Conservation (phyloP, 202 grass and related monocot species). For the Carex arenaria region DNA sequence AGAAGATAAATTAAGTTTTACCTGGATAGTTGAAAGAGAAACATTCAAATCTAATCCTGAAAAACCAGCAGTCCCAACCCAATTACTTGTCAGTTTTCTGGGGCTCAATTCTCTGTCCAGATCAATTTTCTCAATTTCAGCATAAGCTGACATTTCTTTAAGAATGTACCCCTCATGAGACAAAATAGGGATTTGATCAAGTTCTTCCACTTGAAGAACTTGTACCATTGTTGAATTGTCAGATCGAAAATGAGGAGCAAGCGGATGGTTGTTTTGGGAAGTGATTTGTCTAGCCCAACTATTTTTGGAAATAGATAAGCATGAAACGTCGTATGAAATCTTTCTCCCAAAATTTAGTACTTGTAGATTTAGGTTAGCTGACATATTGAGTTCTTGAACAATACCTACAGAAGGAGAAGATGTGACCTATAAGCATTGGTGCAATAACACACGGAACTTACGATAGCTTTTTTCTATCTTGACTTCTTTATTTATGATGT, state of each 20-base stretch:
- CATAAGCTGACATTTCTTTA: slow-evolving; percentile 47
- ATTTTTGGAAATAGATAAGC: slow-evolving; percentile 47
- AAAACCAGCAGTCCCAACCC: slow-evolving; percentile 59
- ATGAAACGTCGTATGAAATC: slow-evolving; percentile 46
- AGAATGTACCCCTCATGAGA: slow-evolving; percentile 47
- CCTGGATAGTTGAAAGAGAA: slow-evolving; percentile 62
- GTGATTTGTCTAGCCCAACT: slow-evolving; percentile 30
- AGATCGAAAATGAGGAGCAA: slow-evolving; percentile 59
- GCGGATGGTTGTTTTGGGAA: slow-evolving; percentile 34
- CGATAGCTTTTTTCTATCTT: background rate
- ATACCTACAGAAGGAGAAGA: slow-evolving; percentile 38
- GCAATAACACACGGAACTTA: slow-evolving; percentile 5
- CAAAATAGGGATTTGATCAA: slow-evolving; percentile 28
- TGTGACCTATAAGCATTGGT: slow-evolving; percentile 18
- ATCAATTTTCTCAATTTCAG: slow-evolving; percentile 52
- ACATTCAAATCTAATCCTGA: slow-evolving; percentile 63
- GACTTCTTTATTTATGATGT: background rate
- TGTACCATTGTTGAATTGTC: slow-evolving; percentile 39
- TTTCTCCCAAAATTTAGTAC: slow-evolving; percentile 43
- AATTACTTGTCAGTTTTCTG: slow-evolving; percentile 42
- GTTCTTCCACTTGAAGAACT: slow-evolving; percentile 51
- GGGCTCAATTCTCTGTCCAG: slow-evolving; percentile 27
- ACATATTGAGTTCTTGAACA: slow-evolving; percentile 55
- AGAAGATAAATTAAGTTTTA: background rate
- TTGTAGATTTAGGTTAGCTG: slow-evolving; percentile 46